Evolutionary conservation across 108 stramenopile species (phyloP).

Genomic region (Conticribra guillardii): DNA sequence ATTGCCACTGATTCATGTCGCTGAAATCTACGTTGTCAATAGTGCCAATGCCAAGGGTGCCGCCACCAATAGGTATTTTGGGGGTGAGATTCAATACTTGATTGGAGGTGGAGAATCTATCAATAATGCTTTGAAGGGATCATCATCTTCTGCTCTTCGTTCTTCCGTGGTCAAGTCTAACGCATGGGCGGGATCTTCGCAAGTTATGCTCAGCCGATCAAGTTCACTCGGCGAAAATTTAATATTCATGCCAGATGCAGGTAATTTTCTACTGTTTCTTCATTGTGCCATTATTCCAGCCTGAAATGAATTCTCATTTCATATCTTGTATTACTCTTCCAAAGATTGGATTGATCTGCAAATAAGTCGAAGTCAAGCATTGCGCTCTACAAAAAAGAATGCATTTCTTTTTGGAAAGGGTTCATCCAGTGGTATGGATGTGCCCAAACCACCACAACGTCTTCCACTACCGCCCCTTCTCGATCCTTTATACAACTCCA

Average conservation of each 20-base stretch:
- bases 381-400: background rate
- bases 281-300: too few species aligned
- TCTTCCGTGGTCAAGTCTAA: slow-evolving; percentile 6
- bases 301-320: too few species aligned
- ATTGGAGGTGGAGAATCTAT: slow-evolving; percentile 6
- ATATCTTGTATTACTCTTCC: too few species aligned
- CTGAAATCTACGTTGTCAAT: background rate
- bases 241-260: slow-evolving; percentile 32
- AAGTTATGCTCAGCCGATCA: slow-evolving; percentile 40
- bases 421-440: background rate
- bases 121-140: background rate
- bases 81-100: slow-evolving; percentile 20
- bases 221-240: slow-evolving; percentile 38
- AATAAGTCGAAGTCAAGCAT: slow-evolving; percentile 21
- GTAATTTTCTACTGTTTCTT: too few species aligned
- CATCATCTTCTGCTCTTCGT: background rate
- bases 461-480: slow-evolving; percentile 30
- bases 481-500: slow-evolving; percentile 14
- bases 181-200: slow-evolving; percentile 29
- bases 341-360: slow-evolving; percentile 46
- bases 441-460: slow-evolving; percentile 31
- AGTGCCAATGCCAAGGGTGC: background rate
- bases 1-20: slow-evolving; percentile 32
- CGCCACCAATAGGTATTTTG: slow-evolving; percentile 11
- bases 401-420: slow-evolving; percentile 5